Base-by-base conservation (phyloP, 2,329 filamentous ascomycete genomes). In the Eutypella sp. region DNA sequence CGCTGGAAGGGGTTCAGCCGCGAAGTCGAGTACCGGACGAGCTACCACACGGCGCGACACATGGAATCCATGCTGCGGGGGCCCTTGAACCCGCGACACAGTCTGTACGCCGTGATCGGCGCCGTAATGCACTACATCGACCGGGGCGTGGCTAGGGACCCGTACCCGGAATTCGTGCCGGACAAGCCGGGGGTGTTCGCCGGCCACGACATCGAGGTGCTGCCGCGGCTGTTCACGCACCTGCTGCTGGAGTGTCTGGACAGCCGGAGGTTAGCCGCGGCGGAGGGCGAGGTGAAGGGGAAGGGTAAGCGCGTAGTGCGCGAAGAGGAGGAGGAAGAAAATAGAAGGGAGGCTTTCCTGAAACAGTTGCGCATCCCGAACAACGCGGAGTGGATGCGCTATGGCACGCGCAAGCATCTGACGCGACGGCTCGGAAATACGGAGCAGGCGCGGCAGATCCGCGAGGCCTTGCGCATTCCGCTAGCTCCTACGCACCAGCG, bases 181-280 rank as follows among this genome's bases (percentile, higher is more conserved):
- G 55, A 57, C 45, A 16, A 25, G 9, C 44, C 56, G 11, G 54
- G 57, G 38, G 15, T 50, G n/a, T 57, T 59, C 39, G 51, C 49
- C 18, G 52, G 46, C 8, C 31, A 47, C 9, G 38, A 22, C 2
- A 24, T 20, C 19, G 27, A 18, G 7, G 45, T 54, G 33, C 47
- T 57, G 31, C 55, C 54, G 16, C 40, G 45, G 20, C 23, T 57
- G 33, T 55, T 55, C 33, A 50, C 46, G 23, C 51, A 51, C 34
- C 22, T 57, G 39, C 42, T 59, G 24, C 45, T 41, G 13, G 33
- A 57, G 16, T 54, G 44, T 13, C 46, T 54, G 1, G 48, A 45
- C n/a, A n/a, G n/a, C n/a, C n/a, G 13, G 42, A 15, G 8, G 45
- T 20, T 31, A 18, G 13, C 20, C 11, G 41, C 11, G 20, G 8